phyloP scores from a whole-genome alignment of 305 asterid genomes.

The Fraxinus xanthoxyloides region DNA sequence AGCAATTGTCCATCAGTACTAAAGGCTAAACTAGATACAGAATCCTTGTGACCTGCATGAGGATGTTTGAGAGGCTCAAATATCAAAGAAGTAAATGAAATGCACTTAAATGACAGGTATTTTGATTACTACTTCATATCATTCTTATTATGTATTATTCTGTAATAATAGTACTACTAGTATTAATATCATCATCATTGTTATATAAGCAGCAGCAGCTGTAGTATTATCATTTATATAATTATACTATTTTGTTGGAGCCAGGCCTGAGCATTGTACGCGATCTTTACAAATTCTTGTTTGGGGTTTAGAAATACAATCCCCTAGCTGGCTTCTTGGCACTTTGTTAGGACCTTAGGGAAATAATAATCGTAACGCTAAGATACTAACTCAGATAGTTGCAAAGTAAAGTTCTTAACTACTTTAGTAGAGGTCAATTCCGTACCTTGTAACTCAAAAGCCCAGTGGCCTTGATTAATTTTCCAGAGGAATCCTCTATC shows the following conservation, averaged over 20 bases:
- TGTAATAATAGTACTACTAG: background rate
- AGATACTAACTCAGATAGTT: background rate
- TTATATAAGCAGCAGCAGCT: background rate
- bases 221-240: background rate
- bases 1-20: slow-evolving; percentile 74
- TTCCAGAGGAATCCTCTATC: slow-evolving; percentile 87
- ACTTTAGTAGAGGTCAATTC: slow-evolving; percentile 15
- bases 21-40: slow-evolving; percentile 67
- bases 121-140: background rate
- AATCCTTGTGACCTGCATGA: slow-evolving; percentile 72
- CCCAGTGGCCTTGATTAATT: slow-evolving; percentile 69
- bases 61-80: slow-evolving; percentile 15
- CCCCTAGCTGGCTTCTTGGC: background rate
- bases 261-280: background rate
- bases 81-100: slow-evolving; percentile 5
- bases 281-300: background rate
- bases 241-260: background rate
- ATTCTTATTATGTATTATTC: background rate
- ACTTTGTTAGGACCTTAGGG: background rate
- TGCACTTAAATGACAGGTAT: slow-evolving; percentile 3
- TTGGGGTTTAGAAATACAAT: background rate
- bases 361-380: background rate
- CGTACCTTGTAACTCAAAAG: slow-evolving; percentile 70
- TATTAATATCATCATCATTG: background rate
- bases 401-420: background rate